Conservation (phyloP, 139 green algal genomes). For the Asterochloris sp. region DNA sequence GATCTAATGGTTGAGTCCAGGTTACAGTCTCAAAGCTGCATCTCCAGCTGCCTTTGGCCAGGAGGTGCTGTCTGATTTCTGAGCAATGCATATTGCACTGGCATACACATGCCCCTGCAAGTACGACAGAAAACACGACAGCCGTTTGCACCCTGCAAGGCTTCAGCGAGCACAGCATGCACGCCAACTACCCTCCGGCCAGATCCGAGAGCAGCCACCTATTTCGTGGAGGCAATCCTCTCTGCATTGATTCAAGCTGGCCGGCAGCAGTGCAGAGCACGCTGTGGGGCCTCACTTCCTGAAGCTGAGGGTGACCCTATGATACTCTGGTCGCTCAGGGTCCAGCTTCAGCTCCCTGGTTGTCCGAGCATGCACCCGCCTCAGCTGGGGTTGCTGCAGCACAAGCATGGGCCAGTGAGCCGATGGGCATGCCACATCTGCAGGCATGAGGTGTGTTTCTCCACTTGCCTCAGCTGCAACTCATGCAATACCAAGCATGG, state of each 20-base stretch:
- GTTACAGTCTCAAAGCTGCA: neutral
- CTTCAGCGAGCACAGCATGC: neutral
- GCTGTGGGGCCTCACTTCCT: slow-evolving; percentile 10
- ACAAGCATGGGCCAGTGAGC: neutral
- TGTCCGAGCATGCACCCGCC: slow-evolving; percentile 63
- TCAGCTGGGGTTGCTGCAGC: slow-evolving; percentile 49
- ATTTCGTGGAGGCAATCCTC: neutral
- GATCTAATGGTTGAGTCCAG: neutral
- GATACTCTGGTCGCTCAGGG: slow-evolving; percentile 93
- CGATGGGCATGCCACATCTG: neutral
- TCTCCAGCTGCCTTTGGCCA: neutral
- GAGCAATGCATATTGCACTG: neutral
- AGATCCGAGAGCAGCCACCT: neutral
- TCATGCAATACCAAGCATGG: no score
- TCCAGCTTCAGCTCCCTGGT: slow-evolving; percentile 71
- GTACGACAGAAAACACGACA: neutral
- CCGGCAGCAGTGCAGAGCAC: neutral
- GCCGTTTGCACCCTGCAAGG: neutral
- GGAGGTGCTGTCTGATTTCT: neutral
- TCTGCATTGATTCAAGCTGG: neutral
- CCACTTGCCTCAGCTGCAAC: no score
- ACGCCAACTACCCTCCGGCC: neutral
- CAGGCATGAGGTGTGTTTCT: neutral
- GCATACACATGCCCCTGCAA: neutral
- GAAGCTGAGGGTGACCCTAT: slow-evolving; percentile 73